Conservation (phyloP, 2,329 filamentous ascomycete species). For the Mycogone perniciosa region DNA sequence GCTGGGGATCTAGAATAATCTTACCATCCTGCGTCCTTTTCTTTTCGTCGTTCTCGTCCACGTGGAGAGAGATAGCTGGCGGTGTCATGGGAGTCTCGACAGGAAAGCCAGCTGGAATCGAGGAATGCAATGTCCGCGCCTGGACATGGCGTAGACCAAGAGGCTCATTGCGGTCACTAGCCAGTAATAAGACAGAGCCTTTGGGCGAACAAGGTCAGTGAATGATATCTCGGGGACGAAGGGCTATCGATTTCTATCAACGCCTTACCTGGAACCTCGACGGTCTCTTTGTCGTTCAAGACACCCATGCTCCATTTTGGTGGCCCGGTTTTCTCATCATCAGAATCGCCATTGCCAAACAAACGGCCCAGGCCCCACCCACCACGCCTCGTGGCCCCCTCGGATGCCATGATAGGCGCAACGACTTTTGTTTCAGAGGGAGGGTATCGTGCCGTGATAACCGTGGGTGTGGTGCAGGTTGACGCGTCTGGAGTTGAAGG, state of each 20-base stretch:
- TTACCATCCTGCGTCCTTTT: slow-evolving; percentile 77
- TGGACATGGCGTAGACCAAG: slow-evolving; percentile 53
- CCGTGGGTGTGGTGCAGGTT: neutral
- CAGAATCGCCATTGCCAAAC: neutral
- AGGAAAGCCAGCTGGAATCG: slow-evolving; percentile 42
- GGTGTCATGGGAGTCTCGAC: slow-evolving; percentile 30
- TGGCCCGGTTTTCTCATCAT: slow-evolving; percentile 1
- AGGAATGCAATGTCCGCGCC: slow-evolving; percentile 52
- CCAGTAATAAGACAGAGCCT: slow-evolving; percentile 55
- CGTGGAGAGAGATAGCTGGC: slow-evolving; percentile 2
- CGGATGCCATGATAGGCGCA: neutral
- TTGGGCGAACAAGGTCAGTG: slow-evolving; percentile 3
- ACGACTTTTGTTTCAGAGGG: too few species aligned
- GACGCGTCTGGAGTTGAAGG: too few species aligned
- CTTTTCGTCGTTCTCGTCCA: slow-evolving; percentile 35
- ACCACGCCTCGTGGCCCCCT: neutral
- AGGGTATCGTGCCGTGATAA: neutral
- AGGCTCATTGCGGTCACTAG: slow-evolving; percentile 50
- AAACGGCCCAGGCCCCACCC: slow-evolving; percentile 3
- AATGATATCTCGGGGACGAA: neutral
- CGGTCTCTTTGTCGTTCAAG: slow-evolving; percentile 70
- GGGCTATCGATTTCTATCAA: too few species aligned
- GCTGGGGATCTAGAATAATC: slow-evolving; percentile 86
- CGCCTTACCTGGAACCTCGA: slow-evolving; percentile 74
- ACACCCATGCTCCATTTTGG: slow-evolving; percentile 67